A percentile compares a stretch with the other conserved stretches of the same genome.
phyloP scores from a whole-genome alignment of 768 basidiomycete genomes.

The Botryobasidium botryosum region DNA sequence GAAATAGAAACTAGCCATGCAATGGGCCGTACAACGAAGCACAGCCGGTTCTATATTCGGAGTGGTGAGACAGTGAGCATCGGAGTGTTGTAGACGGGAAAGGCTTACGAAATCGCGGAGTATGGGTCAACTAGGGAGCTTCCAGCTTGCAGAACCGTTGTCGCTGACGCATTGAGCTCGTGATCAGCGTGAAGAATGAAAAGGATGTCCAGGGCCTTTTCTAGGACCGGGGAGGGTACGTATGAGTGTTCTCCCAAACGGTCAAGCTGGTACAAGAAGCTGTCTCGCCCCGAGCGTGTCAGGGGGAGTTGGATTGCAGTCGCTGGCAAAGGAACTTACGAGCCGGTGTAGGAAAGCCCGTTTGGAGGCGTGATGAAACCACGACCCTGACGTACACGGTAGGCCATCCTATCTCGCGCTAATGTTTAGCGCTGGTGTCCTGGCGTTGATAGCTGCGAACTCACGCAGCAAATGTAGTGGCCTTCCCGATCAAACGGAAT shows the following conservation, averaged over 20 bases:
- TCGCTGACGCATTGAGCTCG: slow-evolving; percentile 74
- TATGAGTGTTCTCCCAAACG: slow-evolving; percentile 58
- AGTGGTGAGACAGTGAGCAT: neutral
- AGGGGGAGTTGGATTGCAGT: too few relatives aligned
- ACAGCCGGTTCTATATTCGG: slow-evolving; percentile 45
- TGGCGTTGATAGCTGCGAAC: neutral
- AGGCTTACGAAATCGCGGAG: slow-evolving; percentile 56
- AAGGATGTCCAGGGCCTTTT: slow-evolving; percentile 72
- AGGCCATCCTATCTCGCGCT: slow-evolving; percentile 51
- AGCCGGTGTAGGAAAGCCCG: slow-evolving; percentile 68
- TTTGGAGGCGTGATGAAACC: slow-evolving; percentile 74
- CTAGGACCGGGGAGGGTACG: slow-evolving; percentile 66
- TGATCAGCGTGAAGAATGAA: slow-evolving; percentile 86
- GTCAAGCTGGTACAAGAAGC: slow-evolving; percentile 85
- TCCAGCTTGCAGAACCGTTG: slow-evolving; percentile 75
- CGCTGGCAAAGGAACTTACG: too few relatives aligned
- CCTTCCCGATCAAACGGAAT: slow-evolving; percentile 73
- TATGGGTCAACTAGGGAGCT: slow-evolving; percentile 86
- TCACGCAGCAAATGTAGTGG: slow-evolving; percentile 72
- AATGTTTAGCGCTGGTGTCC: neutral
- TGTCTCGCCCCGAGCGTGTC: too few relatives aligned
- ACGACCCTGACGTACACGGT: slow-evolving; percentile 79
- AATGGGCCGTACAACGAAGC: slow-evolving; percentile 52
- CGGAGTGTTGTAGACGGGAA: neutral
- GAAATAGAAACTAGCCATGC: slow-evolving; percentile 30